These are phyloP conservation scores for Colletotrichum kahawae DNA, from an alignment of 2,329 filamentous ascomycete species.

Conservation along the genomic window DNA sequence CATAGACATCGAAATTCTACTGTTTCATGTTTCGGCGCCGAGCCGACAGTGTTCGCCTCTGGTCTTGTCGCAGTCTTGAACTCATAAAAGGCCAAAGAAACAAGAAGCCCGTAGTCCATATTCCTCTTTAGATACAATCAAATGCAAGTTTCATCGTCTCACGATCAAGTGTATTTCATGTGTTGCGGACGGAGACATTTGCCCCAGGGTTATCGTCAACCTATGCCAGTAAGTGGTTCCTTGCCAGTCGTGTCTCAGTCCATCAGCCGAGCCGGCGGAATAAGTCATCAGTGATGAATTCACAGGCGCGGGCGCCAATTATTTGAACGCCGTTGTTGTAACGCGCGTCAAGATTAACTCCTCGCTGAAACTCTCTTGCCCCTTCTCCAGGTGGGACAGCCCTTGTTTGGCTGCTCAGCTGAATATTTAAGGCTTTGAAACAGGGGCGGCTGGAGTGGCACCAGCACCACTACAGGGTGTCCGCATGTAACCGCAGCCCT, in stretches of 20 bases:
- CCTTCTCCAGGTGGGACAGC: neutral
- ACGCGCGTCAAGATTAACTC: neutral
- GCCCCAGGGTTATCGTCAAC: neutral
- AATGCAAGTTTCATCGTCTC: neutral
- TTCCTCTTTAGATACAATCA: neutral
- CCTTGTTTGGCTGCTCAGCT: neutral
- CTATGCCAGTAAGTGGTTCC: neutral
- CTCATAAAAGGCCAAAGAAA: fast-evolving
- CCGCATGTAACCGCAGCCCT: neutral
- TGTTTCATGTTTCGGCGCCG: neutral
- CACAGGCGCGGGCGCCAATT: neutral
- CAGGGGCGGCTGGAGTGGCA: neutral
- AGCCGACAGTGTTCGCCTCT: neutral
- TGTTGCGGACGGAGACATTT: neutral
- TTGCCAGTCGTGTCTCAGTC: neutral
- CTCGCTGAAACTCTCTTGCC: neutral
- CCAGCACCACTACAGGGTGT: neutral
- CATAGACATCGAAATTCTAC: neutral
- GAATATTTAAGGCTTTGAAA: neutral
- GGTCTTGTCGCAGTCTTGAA: neutral
- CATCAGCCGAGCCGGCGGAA: neutral
- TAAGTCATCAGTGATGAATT: neutral
- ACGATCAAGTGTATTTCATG: neutral
- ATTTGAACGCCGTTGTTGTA: neutral
- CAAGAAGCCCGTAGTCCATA: fast-evolving